Evolutionary conservation across 805 yeast species (phyloP).

Genomic region (Barnettozyma sucrosica): DNA sequence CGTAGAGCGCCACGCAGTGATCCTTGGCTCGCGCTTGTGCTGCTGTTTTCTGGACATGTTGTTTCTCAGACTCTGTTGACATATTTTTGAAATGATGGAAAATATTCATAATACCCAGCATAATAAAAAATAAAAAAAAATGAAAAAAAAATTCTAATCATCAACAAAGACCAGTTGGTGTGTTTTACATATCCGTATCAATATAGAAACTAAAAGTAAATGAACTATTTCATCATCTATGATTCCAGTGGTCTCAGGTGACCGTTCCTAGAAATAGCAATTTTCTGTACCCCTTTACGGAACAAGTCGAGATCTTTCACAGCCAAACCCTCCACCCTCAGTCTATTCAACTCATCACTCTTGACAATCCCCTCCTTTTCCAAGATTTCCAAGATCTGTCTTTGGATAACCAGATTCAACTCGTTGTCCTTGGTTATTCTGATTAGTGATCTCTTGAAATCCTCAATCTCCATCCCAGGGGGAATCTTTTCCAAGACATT

Average conservation of each 20-base stretch:
- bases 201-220: no score
- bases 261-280: conserved; percentile 2
- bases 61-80: not conserved
- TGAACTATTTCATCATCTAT: not conserved
- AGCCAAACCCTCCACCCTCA: conserved; percentile 29
- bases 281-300: not conserved
- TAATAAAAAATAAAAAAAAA: no score
- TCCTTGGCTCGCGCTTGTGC: not conserved
- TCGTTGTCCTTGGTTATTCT: conserved; percentile 62
- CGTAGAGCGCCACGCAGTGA: conserved; percentile 5
- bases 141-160: not conserved
- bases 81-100: not conserved
- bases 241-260: not conserved
- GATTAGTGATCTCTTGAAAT: conserved; percentile 53
- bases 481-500: conserved; percentile 64
- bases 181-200: no score
- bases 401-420: conserved; percentile 45
- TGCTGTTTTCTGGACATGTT: not conserved
- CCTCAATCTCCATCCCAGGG: conserved; percentile 53
- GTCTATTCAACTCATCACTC: conserved; percentile 27
- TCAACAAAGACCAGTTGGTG: no score
- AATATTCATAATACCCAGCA: no score
- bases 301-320: conserved; percentile 3
- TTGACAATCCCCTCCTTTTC: conserved; percentile 42
- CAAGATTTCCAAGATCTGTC: conserved; percentile 49